A percentile compares a stretch with the other conserved stretches of the same genome.
phyloP scores from a whole-genome alignment of 1,284 basidiomycete species.

The Boletus semigastroideus region DNA sequence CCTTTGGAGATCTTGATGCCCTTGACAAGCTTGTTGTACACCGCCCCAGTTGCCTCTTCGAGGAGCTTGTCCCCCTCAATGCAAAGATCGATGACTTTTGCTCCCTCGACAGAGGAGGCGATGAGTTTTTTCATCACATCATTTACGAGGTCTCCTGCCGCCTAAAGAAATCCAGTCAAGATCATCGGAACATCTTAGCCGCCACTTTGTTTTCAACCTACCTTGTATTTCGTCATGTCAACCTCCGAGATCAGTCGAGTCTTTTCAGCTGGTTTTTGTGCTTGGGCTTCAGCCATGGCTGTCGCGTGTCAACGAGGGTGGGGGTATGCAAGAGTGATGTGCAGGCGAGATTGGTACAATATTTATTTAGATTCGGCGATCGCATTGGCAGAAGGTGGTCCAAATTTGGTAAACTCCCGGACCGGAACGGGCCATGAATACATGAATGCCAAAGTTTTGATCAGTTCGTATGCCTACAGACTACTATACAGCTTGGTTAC shows the following conservation, averaged over 20 bases:
- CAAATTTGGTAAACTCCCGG: constrained; percentile 27
- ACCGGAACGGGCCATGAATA: not conserved
- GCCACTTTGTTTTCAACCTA: constrained; percentile 29
- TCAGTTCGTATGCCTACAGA: constrained; percentile 16
- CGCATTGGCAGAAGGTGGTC: constrained; percentile 10
- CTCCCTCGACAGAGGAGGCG: constrained; percentile 73
- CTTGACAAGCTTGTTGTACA: constrained; percentile 91
- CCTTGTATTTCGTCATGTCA: constrained; percentile 86
- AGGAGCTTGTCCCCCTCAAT: constrained; percentile 91
- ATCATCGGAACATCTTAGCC: not conserved
- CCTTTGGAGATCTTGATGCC: constrained; percentile 88
- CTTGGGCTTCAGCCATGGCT: constrained; percentile 58
- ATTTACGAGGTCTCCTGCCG: constrained; percentile 88
- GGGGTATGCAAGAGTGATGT: constrained; percentile 9
- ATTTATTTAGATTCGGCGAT: not conserved
- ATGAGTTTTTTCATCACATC: constrained; percentile 87
- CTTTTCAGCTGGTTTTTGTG: constrained; percentile 44
- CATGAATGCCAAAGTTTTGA: not conserved
- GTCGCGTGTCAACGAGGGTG: constrained; percentile 8
- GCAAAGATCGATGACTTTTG: constrained; percentile 89
- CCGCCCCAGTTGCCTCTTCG: constrained; percentile 79
- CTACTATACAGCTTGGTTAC: constrained; percentile 28
- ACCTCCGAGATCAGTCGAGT: constrained; percentile 57
- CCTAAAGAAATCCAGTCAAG: constrained; percentile 42
- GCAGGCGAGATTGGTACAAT: constrained; percentile 2